A percentile compares a stretch with the other conserved stretches of the same genome.
phyloP scores from a whole-genome alignment of 2,329 filamentous ascomycete species.

The Rhynchosporium agropyri region DNA sequence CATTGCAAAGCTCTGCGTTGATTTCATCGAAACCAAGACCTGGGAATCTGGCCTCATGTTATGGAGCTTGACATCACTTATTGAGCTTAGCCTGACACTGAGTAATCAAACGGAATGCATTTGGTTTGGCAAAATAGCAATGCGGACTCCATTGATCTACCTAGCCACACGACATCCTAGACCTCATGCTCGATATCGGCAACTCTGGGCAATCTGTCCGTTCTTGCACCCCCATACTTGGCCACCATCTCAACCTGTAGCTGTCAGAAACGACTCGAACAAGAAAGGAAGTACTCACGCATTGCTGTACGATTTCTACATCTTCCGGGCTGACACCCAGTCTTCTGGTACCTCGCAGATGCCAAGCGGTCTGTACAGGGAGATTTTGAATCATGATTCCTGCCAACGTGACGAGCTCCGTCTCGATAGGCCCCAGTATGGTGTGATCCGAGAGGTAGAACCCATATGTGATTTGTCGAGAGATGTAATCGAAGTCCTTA shows the following conservation, averaged over 20 bases:
- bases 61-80: too few species aligned
- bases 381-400: constrained; percentile 63
- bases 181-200: constrained; percentile 48
- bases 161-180: neutral
- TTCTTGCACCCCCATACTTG: constrained; percentile 41
- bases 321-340: constrained; percentile 50
- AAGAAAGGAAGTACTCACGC: constrained; percentile 32
- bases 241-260: constrained; percentile 47
- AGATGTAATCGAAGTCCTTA: constrained; percentile 55
- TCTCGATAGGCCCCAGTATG: constrained; percentile 56
- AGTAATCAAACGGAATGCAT: too few species aligned
- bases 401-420: constrained; percentile 55
- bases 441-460: constrained; percentile 59
- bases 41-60: too few species aligned
- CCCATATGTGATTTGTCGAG: constrained; percentile 59
- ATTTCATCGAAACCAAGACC: too few species aligned
- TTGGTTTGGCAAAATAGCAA: too few species aligned
- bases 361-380: constrained; percentile 55
- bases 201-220: constrained; percentile 45
- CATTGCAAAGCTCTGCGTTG: too few species aligned
- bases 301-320: constrained; percentile 45
- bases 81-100: too few species aligned
- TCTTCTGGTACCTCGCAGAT: constrained; percentile 53
- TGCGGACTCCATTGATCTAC: too few species aligned
- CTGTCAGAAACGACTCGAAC: constrained; percentile 27